Evolutionary conservation across 208 protist species (phyloP), one percentile per base, ranked within the genome.

Genomic region (Trypanosomatidae sp.): DNA sequence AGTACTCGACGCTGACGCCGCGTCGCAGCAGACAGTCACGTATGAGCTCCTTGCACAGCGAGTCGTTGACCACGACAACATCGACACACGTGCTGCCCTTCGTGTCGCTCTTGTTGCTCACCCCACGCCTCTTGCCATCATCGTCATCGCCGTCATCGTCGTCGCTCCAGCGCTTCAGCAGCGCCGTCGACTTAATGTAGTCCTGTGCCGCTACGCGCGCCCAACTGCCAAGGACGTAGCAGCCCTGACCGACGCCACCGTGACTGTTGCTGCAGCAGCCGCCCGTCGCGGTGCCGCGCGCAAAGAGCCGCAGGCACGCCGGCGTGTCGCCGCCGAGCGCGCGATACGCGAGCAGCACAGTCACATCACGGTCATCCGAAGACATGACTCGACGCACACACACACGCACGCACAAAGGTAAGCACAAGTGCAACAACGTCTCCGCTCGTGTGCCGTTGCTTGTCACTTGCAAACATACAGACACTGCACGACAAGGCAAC

Each of bases 181-280:
- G 73, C 6, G 80, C 74, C 22, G 70, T 61, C 26, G 80, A 90
- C 60, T 88, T 89, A 60, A 90, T 80, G 57, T 90, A 93, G 53
- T 90, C 77, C 42, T 67, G 64, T 3, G 85, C 85, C 25, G 73
- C 66, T 30, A 74, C 56, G 13, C 40, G 51, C 6, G 85, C 85
- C 80, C 85, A 93, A 55, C 50, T 73, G 30, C 80, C 85, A 10
- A 93, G 61, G 10, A 88, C 71, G 48, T 75, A 77, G 48, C 72
- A 88, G 21, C 85, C 80, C 7, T 65, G 59, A 19, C 11, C 30
- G 30, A n/a, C n/a, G 30, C n/a, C n/a, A 35, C 30, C 30, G 7
- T 53, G 25, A 47, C 26, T 54, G 53, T 66, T 65, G 35, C 53
- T 57, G 7, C 43, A 19, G 28, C 26, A 44, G 53, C 61, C 60